These are phyloP conservation scores for Kodamaea nitidulidarum DNA, from an alignment of 805 yeast genomes.

Conservation along the genomic window DNA sequence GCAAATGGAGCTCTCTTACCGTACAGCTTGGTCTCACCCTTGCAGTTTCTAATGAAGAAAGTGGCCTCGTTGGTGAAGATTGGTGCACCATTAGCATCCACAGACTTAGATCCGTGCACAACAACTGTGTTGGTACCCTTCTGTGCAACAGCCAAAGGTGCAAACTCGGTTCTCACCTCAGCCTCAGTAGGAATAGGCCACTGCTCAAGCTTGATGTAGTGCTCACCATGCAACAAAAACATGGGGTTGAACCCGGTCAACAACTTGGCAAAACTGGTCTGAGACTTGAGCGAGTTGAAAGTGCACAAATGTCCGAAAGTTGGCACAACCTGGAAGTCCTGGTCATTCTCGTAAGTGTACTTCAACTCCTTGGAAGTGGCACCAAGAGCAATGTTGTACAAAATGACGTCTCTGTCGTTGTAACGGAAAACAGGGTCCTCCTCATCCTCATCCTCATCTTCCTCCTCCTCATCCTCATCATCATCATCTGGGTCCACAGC, in stretches of 20 bases:
- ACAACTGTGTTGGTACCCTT: constrained; percentile 83
- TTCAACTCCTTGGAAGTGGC: constrained; percentile 73
- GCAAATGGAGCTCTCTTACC: constrained; percentile 57
- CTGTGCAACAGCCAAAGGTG: constrained; percentile 71
- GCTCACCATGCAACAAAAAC: constrained; percentile 92
- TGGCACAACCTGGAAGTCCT: constrained; percentile 81
- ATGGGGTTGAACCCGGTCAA: constrained; percentile 85
- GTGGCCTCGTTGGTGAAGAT: constrained; percentile 81
- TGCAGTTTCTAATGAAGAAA: constrained; percentile 74
- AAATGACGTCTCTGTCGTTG: constrained; percentile 65
- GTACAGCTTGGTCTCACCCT: constrained; percentile 47
- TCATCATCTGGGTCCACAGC: constrained; percentile 51
- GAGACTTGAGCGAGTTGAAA: constrained; percentile 58
- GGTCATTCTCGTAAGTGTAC: constrained; percentile 72
- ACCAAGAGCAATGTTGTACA: constrained; percentile 89
- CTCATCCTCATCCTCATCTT: constrained; percentile 33
- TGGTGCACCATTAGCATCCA: constrained; percentile 66
- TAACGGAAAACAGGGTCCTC: constrained; percentile 50
- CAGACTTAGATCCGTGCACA: constrained; percentile 67
- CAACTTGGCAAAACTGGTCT: constrained; percentile 52
- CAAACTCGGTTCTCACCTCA: constrained; percentile 53
- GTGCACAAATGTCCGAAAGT: constrained; percentile 88
- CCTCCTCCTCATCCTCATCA: constrained; percentile 41
- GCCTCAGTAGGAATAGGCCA: constrained; percentile 79
- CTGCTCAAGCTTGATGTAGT: constrained; percentile 71